Evolutionary conservation across 208 protist genomes (phyloP).

Genomic region (Trypanosoma cruzi): DNA sequence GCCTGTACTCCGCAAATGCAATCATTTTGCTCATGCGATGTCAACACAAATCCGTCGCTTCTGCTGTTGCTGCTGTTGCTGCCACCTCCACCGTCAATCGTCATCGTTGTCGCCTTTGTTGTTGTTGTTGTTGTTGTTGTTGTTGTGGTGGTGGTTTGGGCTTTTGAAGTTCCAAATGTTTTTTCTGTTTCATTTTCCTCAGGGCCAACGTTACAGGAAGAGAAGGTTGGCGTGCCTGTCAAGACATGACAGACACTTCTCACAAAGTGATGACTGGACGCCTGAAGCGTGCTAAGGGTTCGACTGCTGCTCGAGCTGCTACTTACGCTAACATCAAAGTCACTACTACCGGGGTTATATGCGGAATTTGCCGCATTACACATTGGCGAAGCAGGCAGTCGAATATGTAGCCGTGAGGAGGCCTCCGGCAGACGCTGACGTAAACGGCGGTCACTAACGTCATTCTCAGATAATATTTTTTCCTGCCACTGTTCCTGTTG

Average conservation of each 20-base stretch:
- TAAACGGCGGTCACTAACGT: not conserved
- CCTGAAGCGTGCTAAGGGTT: not conserved
- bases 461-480: not conserved
- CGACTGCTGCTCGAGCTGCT: not conserved
- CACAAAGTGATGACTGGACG: not conserved
- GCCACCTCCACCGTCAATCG: not conserved
- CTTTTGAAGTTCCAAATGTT: no score
- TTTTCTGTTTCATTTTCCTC: no score
- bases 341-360: not conserved
- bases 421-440: not conserved
- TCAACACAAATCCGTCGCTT: not conserved
- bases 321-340: not conserved
- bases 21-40: not conserved
- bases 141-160: not conserved
- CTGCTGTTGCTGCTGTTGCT: not conserved
- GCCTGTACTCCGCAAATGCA: not conserved
- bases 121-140: not conserved
- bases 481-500: not conserved
- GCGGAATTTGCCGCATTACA: not conserved
- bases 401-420: not conserved
- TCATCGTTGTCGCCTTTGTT: not conserved
- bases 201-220: no score
- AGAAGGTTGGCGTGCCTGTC: no score
- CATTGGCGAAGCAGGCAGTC: constrained; percentile 1
- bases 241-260: no score